Evolutionary conservation across 1,284 basidiomycete genomes (phyloP).

Genomic region (Naganishia cerealis): DNA sequence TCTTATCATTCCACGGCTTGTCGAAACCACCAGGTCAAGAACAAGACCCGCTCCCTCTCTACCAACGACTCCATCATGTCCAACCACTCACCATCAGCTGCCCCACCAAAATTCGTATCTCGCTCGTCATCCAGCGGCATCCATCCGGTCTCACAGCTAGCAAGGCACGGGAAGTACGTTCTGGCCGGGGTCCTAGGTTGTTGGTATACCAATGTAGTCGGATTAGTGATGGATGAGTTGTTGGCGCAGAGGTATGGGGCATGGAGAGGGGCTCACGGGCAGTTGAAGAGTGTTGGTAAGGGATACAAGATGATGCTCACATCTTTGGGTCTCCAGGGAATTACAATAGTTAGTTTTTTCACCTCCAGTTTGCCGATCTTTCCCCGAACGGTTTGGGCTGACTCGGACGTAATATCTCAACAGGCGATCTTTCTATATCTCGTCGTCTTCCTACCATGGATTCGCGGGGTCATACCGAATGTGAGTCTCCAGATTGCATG

Average conservation of each 20-base stretch:
- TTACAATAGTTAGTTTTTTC: slow-evolving; percentile 44
- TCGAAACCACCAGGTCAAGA: too few species aligned
- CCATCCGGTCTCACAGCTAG: slow-evolving; percentile 22
- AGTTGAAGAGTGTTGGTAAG: slow-evolving; percentile 10
- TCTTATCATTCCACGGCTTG: too few species aligned
- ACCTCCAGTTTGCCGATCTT: too few species aligned
- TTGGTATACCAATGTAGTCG: slow-evolving; percentile 46
- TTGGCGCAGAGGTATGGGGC: slow-evolving; percentile 39
- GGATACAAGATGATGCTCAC: slow-evolving; percentile 38
- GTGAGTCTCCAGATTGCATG: slow-evolving; percentile 39
- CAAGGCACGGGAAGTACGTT: slow-evolving; percentile 54
- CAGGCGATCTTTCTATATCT: slow-evolving; percentile 53
- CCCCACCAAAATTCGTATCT: slow-evolving; percentile 21
- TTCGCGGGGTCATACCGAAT: slow-evolving; percentile 52
- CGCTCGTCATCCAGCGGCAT: slow-evolving; percentile 18
- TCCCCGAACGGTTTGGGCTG: not conserved
- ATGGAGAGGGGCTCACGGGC: slow-evolving; percentile 33
- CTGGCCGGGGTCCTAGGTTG: slow-evolving; percentile 42
- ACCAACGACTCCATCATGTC: slow-evolving; percentile 14
- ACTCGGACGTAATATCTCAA: not conserved
- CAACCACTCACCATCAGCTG: not conserved
- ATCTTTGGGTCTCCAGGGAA: slow-evolving; percentile 40
- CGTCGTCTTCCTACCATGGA: slow-evolving; percentile 51
- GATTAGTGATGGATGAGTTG: slow-evolving; percentile 36
- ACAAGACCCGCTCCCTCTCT: not conserved